phyloP scores from a whole-genome alignment of 805 yeast species.

The Yarrowia sp. region DNA sequence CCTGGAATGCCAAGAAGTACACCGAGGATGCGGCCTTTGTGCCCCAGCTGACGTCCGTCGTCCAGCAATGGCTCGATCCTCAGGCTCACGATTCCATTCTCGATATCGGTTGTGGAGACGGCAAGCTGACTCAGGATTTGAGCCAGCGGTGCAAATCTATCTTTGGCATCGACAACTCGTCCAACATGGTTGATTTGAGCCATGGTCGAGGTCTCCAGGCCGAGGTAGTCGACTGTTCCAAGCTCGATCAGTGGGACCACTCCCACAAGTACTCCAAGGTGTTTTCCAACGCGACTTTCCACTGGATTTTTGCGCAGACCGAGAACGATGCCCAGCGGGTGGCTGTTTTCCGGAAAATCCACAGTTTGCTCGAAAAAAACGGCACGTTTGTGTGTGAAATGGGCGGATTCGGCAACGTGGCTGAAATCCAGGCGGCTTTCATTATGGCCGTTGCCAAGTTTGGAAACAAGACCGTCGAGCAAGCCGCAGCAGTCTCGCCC shows the following conservation, averaged over 20 bases:
- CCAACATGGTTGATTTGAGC: slow-evolving; percentile 23
- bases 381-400: slow-evolving; percentile 45
- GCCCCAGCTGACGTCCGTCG: slow-evolving; percentile 36
- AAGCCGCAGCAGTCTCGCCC: slow-evolving; percentile 41
- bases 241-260: slow-evolving; percentile 14
- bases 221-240: slow-evolving; percentile 30
- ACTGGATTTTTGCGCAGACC: slow-evolving; percentile 43
- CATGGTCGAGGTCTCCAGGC: slow-evolving; percentile 9
- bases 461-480: slow-evolving; percentile 34
- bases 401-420: slow-evolving; percentile 46
- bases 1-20: slow-evolving; percentile 37
- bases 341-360: slow-evolving; percentile 42
- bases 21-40: slow-evolving; percentile 33
- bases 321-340: slow-evolving; percentile 39
- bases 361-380: slow-evolving; percentile 40
- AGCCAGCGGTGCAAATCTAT: slow-evolving; percentile 44
- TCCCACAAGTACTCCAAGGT: slow-evolving; percentile 42
- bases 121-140: slow-evolving; percentile 52
- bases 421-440: slow-evolving; percentile 45
- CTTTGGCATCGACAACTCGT: slow-evolving; percentile 17
- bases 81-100: slow-evolving; percentile 48
- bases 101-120: slow-evolving; percentile 57
- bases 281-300: slow-evolving; percentile 46
- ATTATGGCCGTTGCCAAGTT: slow-evolving; percentile 38
- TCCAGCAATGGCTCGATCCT: slow-evolving; percentile 42